These are phyloP conservation scores for Parastagonospora nodorum DNA, from an alignment of 2,329 filamentous ascomycete species.

Conservation along the genomic window DNA sequence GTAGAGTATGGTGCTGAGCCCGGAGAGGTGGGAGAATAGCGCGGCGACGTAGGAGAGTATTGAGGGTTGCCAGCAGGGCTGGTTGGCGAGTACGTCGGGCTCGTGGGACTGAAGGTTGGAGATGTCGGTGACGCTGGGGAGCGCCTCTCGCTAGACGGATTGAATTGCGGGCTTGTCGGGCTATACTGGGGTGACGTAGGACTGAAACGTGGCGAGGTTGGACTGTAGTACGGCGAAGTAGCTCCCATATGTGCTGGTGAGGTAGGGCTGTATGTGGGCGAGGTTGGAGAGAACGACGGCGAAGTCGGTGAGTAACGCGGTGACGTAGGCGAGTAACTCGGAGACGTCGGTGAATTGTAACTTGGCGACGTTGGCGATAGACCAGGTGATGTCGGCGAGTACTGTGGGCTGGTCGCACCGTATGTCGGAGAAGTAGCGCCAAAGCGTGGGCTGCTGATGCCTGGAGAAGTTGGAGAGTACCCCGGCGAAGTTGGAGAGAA, in stretches of 20 bases:
- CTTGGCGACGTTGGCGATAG: slow-evolving; percentile 62
- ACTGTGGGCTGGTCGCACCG: slow-evolving; percentile 61
- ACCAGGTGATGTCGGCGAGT: slow-evolving; percentile 63
- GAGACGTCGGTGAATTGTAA: slow-evolving; percentile 53
- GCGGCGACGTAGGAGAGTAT: slow-evolving; percentile 52
- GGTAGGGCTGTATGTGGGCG: slow-evolving; percentile 57
- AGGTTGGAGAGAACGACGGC: slow-evolving; percentile 53
- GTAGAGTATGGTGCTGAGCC: slow-evolving; percentile 31
- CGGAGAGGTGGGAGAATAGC: slow-evolving; percentile 49
- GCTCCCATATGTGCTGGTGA: slow-evolving; percentile 23
- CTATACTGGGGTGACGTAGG: slow-evolving; percentile 61
- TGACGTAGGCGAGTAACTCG: slow-evolving; percentile 63
- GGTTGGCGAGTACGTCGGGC: slow-evolving; percentile 35
- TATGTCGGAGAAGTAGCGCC: slow-evolving; percentile 59
- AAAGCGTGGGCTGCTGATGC: slow-evolving; percentile 62
- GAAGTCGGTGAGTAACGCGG: slow-evolving; percentile 57
- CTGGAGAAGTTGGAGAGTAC: slow-evolving; percentile 69
- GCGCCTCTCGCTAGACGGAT: slow-evolving; percentile 58
- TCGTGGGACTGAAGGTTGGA: slow-evolving; percentile 43
- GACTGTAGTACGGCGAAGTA: slow-evolving; percentile 60
- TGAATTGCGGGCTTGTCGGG: slow-evolving; percentile 66
- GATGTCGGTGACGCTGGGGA: slow-evolving; percentile 56
- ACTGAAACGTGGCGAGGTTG: slow-evolving; percentile 59
- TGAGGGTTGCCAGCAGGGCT: slow-evolving; percentile 44
- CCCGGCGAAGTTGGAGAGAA: slow-evolving; percentile 45